A percentile compares a stretch with the other conserved stretches of the same genome.
These are phyloP conservation scores for Penicillium digitatum DNA, from an alignment of 2,329 filamentous ascomycete species.

Conservation along the genomic window DNA sequence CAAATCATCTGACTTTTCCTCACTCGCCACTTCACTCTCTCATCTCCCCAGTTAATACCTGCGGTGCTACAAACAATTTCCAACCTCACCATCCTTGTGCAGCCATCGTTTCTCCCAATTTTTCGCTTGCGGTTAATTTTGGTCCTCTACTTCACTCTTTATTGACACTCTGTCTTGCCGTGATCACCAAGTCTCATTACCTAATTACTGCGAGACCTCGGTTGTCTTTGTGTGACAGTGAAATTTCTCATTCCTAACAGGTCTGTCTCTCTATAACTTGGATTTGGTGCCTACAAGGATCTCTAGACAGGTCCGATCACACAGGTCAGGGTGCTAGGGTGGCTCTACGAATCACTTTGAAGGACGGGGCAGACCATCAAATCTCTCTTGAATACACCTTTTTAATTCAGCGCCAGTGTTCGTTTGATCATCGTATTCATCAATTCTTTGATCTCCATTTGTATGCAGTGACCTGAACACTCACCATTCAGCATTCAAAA, in stretches of 20 bases:
- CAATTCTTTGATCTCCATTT: slow-evolving; percentile 30
- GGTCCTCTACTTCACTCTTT: not conserved
- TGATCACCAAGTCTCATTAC: not conserved
- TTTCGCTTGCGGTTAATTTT: not conserved
- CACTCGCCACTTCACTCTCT: slow-evolving; percentile 10
- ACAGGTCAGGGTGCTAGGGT: slow-evolving; percentile 14
- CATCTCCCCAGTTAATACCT: not conserved
- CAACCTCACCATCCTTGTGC: not conserved
- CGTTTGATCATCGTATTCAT: slow-evolving; percentile 29
- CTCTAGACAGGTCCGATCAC: slow-evolving; percentile 1
- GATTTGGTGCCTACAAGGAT: not conserved
- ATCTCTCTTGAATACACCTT: slow-evolving; percentile 11
- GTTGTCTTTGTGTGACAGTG: not conserved
- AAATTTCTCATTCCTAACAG: slow-evolving; percentile 1
- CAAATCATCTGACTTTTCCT: slow-evolving; percentile 20
- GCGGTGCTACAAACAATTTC: not conserved
- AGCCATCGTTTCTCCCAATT: not conserved
- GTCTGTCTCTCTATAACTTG: not conserved
- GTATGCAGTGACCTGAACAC: slow-evolving; percentile 33
- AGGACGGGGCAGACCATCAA: slow-evolving; percentile 16
- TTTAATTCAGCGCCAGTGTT: slow-evolving; percentile 20
- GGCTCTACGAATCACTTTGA: slow-evolving; percentile 19
- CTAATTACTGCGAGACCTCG: not conserved
- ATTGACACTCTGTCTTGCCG: not conserved
- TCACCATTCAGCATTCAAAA: slow-evolving; percentile 28